Percentiles rank a stretch among this genome's conserved stretches.
These are phyloP conservation scores for Capillidium rhysosporum DNA, from an alignment of 371 early-diverging fungal genomes.

Conservation along the genomic window DNA sequence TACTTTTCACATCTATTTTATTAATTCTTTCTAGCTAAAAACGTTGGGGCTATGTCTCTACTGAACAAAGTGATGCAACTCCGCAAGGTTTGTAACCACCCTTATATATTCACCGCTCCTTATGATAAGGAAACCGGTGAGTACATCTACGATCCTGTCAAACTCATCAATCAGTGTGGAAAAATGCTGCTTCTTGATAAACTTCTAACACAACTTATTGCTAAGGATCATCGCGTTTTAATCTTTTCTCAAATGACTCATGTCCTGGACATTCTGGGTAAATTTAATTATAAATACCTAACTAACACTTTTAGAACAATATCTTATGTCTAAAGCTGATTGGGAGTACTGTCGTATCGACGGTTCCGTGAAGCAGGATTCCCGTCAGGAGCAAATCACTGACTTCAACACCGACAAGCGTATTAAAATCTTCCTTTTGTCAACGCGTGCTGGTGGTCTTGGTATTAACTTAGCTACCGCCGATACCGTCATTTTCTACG, in stretches of 20 bases:
- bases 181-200: slow-evolving; percentile 77
- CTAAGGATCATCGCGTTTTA: slow-evolving; percentile 65
- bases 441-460: slow-evolving; percentile 93
- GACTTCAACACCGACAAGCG: slow-evolving; percentile 34
- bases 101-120: slow-evolving; percentile 74
- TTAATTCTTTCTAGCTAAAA: slow-evolving; percentile 14
- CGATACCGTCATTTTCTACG: slow-evolving; percentile 85
- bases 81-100: slow-evolving; percentile 91
- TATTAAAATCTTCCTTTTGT: slow-evolving; percentile 73
- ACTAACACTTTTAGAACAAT: not conserved
- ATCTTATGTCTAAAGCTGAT: slow-evolving; percentile 24
- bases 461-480: slow-evolving; percentile 91
- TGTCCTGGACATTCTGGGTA: slow-evolving; percentile 82
- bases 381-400: slow-evolving; percentile 43
- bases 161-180: slow-evolving; percentile 47
- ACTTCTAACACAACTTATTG: slow-evolving; percentile 53
- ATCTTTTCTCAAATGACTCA: slow-evolving; percentile 89
- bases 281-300: slow-evolving; percentile 16
- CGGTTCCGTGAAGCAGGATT: slow-evolving; percentile 61
- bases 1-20: not conserved
- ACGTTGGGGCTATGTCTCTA: slow-evolving; percentile 32
- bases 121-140: slow-evolving; percentile 24
- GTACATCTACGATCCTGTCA: slow-evolving; percentile 24
- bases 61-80: slow-evolving; percentile 82
- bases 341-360: slow-evolving; percentile 89